phyloP scores from a whole-genome alignment of 208 protist species.

The Trypanosoma platydactyli region DNA sequence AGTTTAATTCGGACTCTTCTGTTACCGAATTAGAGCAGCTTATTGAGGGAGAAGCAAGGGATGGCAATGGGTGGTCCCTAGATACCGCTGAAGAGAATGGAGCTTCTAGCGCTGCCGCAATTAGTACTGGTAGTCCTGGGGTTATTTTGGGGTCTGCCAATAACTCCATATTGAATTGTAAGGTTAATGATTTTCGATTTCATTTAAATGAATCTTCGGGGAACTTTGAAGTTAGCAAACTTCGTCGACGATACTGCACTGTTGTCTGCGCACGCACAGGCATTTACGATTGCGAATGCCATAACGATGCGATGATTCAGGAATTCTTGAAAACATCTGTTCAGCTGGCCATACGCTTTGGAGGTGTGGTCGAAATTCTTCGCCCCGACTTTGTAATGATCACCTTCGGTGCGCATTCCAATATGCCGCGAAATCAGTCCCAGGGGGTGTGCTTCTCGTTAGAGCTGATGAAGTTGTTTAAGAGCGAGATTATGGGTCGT shows the following conservation, averaged over 20 bases:
- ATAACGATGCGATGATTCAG: conserved; percentile 24
- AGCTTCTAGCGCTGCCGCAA: too few species aligned
- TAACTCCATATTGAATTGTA: neutral
- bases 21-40: neutral
- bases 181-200: conserved; percentile 8
- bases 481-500: conserved; percentile 23
- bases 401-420: conserved; percentile 54
- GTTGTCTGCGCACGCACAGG: conserved; percentile 19
- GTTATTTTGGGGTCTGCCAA: too few species aligned
- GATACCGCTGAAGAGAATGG: neutral
- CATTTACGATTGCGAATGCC: conserved; percentile 1
- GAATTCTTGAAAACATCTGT: conserved; percentile 49
- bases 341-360: conserved; percentile 42
- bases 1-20: conserved; percentile 1
- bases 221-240: conserved; percentile 42
- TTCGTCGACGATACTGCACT: conserved; percentile 54
- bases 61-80: neutral
- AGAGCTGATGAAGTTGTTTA: conserved; percentile 34
- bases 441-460: conserved; percentile 57
- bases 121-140: too few species aligned
- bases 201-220: conserved; percentile 39
- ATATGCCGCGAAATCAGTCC: conserved; percentile 51
- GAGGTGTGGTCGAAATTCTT: conserved; percentile 60
- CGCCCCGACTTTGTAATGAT: conserved; percentile 47
- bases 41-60: conserved; percentile 7